A percentile compares a stretch with the other conserved stretches of the same genome.
phyloP scores from a whole-genome alignment of 768 basidiomycete genomes.

The Suillus tomentosus region DNA sequence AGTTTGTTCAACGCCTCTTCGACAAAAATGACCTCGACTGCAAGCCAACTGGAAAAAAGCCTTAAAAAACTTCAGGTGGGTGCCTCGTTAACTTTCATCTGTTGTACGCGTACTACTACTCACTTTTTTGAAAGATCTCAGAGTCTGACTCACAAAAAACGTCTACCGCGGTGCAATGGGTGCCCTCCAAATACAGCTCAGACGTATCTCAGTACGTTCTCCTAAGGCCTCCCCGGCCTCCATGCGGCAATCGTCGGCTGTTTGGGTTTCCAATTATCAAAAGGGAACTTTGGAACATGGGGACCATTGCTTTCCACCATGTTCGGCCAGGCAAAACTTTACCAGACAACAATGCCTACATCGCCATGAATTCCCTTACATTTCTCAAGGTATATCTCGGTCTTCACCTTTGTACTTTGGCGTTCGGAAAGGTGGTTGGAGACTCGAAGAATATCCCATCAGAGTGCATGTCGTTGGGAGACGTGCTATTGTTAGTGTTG shows the following conservation, averaged over 20 bases:
- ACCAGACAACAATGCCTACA: background rate
- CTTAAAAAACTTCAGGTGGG: background rate
- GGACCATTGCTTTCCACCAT: background rate
- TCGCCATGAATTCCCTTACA: background rate
- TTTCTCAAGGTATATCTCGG: background rate
- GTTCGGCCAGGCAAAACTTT: background rate
- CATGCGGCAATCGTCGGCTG: background rate
- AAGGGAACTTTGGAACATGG: background rate
- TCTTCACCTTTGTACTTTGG: background rate
- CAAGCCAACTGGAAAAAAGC: background rate
- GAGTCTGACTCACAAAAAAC: background rate
- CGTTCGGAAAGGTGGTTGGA: background rate
- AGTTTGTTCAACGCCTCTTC: no score
- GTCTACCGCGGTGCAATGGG: background rate
- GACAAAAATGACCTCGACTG: no score
- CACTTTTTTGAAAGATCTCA: background rate
- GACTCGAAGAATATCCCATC: background rate
- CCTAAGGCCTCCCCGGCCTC: background rate
- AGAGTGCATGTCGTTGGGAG: background rate
- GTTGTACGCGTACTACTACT: background rate
- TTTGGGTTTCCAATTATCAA: background rate
- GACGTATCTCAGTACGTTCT: background rate
- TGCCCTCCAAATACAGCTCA: background rate
- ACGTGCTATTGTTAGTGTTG: background rate
- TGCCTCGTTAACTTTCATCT: background rate